Evolutionary conservation across 768 basidiomycete genomes (phyloP).

Genomic region (Punctularia strigosozonata): DNA sequence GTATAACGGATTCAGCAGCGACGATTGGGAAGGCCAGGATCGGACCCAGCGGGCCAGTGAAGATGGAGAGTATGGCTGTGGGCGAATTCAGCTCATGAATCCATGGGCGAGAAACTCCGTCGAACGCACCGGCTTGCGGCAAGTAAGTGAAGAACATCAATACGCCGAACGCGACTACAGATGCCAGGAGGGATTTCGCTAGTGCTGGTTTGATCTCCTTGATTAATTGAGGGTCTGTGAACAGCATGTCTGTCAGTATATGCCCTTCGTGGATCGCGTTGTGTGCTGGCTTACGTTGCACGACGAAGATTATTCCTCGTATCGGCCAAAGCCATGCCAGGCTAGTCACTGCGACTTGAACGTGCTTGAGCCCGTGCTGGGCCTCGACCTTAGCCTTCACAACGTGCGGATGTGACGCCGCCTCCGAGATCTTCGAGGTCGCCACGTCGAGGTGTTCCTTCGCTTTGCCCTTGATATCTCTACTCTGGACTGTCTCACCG

Average conservation of each 20-base stretch:
- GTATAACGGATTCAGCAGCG: conserved; percentile 28
- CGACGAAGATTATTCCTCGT: conserved; percentile 14
- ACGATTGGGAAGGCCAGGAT: conserved; percentile 26
- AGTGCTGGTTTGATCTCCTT: conserved; percentile 21
- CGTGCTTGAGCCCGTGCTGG: conserved; percentile 4
- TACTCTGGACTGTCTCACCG: too few relatives aligned
- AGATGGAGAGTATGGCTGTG: conserved; percentile 48
- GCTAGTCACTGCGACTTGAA: conserved; percentile 10
- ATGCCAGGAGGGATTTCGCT: conserved; percentile 25
- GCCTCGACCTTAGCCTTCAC: too few relatives aligned
- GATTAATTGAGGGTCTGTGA: conserved; percentile 14
- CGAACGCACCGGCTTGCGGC: conserved; percentile 57
- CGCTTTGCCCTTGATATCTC: too few relatives aligned
- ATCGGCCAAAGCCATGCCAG: conserved; percentile 19
- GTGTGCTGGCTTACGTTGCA: conserved; percentile 9
- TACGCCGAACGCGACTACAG: conserved; percentile 26
- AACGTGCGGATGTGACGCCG: too few relatives aligned
- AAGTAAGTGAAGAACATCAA: conserved; percentile 51
- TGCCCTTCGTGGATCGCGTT: too few relatives aligned
- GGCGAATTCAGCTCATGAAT: too few relatives aligned
- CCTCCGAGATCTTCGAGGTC: too few relatives aligned
- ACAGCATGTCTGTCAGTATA: background rate
- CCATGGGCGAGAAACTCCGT: too few relatives aligned
- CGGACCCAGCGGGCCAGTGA: conserved; percentile 56
- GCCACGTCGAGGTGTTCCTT: too few relatives aligned